Evolutionary conservation across 768 basidiomycete species (phyloP).

Genomic region (Fistulinella prunicolor): DNA sequence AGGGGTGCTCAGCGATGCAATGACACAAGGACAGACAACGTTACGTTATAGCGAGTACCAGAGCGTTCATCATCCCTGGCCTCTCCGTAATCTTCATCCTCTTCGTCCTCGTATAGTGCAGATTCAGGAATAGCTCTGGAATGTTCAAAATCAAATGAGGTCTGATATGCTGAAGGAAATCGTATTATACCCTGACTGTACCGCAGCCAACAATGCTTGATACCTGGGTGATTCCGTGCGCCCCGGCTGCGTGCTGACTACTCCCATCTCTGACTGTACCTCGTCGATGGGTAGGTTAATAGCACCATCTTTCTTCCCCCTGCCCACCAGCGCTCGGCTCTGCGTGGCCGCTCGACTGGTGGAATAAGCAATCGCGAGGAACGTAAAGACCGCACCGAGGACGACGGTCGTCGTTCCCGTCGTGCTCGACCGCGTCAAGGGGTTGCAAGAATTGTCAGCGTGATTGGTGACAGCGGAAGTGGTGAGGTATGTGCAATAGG

Average conservation of each 20-base stretch:
- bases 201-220: conserved; percentile 91
- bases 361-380: conserved; percentile 97
- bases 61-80: conserved; percentile 88
- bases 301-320: conserved; percentile 56
- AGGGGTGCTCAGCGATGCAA: not conserved
- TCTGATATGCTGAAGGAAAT: not conserved
- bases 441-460: conserved; percentile 84
- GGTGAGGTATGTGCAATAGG: conserved; percentile 94
- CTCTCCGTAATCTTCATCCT: conserved; percentile 71
- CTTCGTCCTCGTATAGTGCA: conserved; percentile 75
- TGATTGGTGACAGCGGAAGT: conserved; percentile 94
- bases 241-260: conserved; percentile 82
- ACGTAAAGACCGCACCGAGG: conserved; percentile 92
- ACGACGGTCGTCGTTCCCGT: conserved; percentile 85
- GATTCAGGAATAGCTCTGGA: conserved; percentile 88
- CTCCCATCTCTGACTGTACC: conserved; percentile 63
- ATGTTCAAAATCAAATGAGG: not conserved
- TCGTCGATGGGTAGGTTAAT: conserved; percentile 62
- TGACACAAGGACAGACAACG: conserved; percentile 21
- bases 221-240: conserved; percentile 85
- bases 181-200: conserved; percentile 82
- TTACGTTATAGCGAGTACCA: conserved; percentile 92
- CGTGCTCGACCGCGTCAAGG: conserved; percentile 63
- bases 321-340: conserved; percentile 84
- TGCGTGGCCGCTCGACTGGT: conserved; percentile 96